These are phyloP conservation scores for Populus tomentosa DNA, from an alignment of 441 rosid genomes.

Conservation along the genomic window DNA sequence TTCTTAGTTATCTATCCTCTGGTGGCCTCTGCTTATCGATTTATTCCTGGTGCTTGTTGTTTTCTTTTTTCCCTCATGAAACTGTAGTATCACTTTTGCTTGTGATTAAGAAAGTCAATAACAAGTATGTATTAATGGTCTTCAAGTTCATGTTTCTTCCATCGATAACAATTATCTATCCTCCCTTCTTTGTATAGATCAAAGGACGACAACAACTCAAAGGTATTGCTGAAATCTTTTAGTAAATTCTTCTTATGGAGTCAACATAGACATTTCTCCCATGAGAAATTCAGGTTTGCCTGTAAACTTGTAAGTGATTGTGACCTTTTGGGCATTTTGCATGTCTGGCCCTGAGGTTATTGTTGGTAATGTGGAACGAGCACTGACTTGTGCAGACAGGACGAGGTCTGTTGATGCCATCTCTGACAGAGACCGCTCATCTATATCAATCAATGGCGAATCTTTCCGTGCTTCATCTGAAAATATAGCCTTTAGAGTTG, in stretches of 20 bases:
- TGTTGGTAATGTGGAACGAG: constrained; percentile 41
- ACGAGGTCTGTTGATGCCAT: constrained; percentile 64
- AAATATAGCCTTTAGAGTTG: constrained; percentile 53
- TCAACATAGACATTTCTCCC: constrained; percentile 19
- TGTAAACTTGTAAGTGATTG: constrained; percentile 29
- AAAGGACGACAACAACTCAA: constrained; percentile 14
- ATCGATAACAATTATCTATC: constrained; percentile 16
- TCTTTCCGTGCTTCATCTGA: constrained; percentile 42
- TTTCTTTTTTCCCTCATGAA: not conserved
- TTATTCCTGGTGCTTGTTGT: not conserved
- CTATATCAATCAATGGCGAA: constrained; percentile 52
- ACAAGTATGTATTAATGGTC: constrained; percentile 9
- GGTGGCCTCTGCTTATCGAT: not conserved
- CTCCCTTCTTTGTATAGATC: constrained; percentile 19
- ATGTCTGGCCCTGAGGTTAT: constrained; percentile 78
- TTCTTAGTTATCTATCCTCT: too few species aligned
- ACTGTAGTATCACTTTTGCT: not conserved
- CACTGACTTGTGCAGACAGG: constrained; percentile 56
- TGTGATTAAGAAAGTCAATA: not conserved
- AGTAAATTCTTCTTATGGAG: constrained; percentile 23
- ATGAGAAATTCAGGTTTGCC: constrained; percentile 25
- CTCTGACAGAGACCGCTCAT: constrained; percentile 36
- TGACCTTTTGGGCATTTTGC: constrained; percentile 56
- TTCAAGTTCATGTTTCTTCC: constrained; percentile 14
- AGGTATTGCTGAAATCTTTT: constrained; percentile 17